These are phyloP conservation scores for Akebia trifoliata DNA, from an alignment of 164 flowering plant species.

Conservation along the genomic window DNA sequence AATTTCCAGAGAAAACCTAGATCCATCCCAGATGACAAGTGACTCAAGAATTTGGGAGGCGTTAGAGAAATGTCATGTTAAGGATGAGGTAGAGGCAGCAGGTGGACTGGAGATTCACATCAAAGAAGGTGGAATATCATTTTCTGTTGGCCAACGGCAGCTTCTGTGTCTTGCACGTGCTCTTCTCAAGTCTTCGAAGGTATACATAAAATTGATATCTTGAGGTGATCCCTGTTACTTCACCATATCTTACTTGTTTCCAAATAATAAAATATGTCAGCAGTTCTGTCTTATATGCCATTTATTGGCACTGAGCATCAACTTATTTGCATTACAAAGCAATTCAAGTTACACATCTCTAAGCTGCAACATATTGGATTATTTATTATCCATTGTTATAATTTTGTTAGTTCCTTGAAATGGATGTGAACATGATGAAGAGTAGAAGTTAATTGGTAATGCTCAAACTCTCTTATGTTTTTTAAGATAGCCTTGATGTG, in stretches of 20 bases:
- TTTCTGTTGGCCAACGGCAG: conserved; percentile 94
- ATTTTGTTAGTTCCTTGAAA: no score
- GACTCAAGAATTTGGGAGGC: conserved; percentile 66
- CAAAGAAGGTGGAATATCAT: conserved; percentile 71
- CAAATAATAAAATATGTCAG: not conserved
- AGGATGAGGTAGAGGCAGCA: conserved; percentile 68
- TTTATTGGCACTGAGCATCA: no score
- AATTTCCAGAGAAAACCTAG: conserved; percentile 71
- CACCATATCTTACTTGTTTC: not conserved
- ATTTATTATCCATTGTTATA: no score
- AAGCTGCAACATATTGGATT: no score
- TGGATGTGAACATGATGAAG: no score
- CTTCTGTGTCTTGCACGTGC: conserved; percentile 96
- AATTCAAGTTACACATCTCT: no score
- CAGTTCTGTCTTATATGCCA: not conserved
- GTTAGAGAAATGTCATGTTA: conserved; percentile 78
- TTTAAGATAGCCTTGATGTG: no score
- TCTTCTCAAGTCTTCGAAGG: conserved; percentile 85
- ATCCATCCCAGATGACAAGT: conserved; percentile 43
- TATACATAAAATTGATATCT: conserved; percentile 10
- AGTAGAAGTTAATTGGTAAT: no score
- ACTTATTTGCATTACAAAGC: no score
- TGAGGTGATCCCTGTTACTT: not conserved
- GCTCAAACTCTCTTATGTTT: no score
- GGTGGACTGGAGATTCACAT: conserved; percentile 76